Percentiles rank a stretch among this genome's conserved stretches.
Conservation (phyloP, 2,329 filamentous ascomycete genomes). For the Dactylellina haptotyla region DNA sequence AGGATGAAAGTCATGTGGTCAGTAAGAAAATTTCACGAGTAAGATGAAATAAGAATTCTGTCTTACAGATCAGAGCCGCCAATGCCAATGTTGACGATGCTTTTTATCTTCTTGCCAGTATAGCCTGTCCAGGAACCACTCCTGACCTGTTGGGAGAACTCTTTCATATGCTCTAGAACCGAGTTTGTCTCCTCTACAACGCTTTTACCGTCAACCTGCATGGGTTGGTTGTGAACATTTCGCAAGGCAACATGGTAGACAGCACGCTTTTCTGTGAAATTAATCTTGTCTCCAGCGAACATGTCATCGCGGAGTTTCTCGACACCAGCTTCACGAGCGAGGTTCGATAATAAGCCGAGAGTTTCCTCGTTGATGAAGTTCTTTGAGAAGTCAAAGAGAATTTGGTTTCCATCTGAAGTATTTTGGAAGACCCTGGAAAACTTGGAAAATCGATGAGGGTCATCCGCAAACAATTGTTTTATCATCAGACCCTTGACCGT, state of each 20-base stretch:
- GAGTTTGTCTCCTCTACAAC: slow-evolving; percentile 93
- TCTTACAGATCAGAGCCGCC: slow-evolving; percentile 95
- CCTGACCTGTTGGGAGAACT: slow-evolving; percentile 93
- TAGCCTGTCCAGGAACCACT: slow-evolving; percentile 97
- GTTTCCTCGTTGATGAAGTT: slow-evolving; percentile 93
- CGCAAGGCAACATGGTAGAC: slow-evolving; percentile 95
- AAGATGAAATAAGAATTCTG: not conserved
- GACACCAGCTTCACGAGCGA: slow-evolving; percentile 88
- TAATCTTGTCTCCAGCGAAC: slow-evolving; percentile 98
- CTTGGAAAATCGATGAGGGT: slow-evolving; percentile 87
- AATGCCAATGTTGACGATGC: slow-evolving; percentile 96
- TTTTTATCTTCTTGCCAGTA: slow-evolving; percentile 96
- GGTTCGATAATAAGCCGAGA: slow-evolving; percentile 82
- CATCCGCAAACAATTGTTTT: slow-evolving; percentile 90
- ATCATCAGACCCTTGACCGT: slow-evolving; percentile 90
- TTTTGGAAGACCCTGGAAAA: slow-evolving; percentile 87
- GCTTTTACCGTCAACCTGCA: slow-evolving; percentile 67
- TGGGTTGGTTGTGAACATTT: slow-evolving; percentile 83
- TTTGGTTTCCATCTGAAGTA: slow-evolving; percentile 80
- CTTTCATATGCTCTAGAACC: slow-evolving; percentile 96
- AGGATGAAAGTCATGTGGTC: slow-evolving; percentile 56
- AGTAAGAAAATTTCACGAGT: not conserved
- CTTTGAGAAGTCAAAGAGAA: slow-evolving; percentile 98
- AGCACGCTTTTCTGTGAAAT: slow-evolving; percentile 96
- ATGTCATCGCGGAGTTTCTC: slow-evolving; percentile 96